A percentile compares a stretch with the other conserved stretches of the same genome.
Conservation (phyloP, 129 eudicot genomes). For the Helichrysum umbraculigerum region DNA sequence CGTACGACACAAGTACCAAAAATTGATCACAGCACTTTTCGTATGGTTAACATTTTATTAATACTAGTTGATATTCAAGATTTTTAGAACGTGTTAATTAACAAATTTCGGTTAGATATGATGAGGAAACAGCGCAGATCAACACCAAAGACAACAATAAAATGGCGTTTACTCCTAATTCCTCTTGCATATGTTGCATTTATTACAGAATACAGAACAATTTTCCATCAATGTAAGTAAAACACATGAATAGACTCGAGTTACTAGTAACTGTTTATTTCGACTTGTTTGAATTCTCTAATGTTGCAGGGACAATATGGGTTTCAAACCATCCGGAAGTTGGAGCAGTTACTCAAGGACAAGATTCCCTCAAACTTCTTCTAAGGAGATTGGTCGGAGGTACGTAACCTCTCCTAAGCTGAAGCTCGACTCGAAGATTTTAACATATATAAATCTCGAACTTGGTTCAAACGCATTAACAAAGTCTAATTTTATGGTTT, state of each 20-base stretch:
- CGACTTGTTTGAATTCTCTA: background rate
- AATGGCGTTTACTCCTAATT: background rate
- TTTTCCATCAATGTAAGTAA: slow-evolving; percentile 2
- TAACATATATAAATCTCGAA: background rate
- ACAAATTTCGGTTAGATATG: background rate
- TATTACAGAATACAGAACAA: background rate
- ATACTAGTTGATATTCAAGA: background rate
- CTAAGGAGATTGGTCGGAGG: slow-evolving; percentile 12
- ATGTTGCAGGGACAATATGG: background rate
- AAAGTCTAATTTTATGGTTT: background rate
- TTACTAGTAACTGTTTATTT: background rate
- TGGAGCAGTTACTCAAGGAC: background rate
- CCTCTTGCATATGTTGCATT: slow-evolving; percentile 17
- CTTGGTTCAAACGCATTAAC: background rate
- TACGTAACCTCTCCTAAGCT: background rate
- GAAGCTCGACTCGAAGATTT: background rate
- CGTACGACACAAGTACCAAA: background rate
- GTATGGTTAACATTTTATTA: background rate
- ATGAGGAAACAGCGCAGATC: background rate
- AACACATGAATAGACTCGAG: background rate
- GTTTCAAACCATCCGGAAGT: background rate
- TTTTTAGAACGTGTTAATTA: background rate
- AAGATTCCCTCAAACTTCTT: slow-evolving; percentile 16
- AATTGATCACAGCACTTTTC: background rate
- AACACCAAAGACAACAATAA: background rate